Base-by-base conservation (phyloP, 495 filamentous ascomycete genomes). In the Penicillium antarcticum region DNA sequence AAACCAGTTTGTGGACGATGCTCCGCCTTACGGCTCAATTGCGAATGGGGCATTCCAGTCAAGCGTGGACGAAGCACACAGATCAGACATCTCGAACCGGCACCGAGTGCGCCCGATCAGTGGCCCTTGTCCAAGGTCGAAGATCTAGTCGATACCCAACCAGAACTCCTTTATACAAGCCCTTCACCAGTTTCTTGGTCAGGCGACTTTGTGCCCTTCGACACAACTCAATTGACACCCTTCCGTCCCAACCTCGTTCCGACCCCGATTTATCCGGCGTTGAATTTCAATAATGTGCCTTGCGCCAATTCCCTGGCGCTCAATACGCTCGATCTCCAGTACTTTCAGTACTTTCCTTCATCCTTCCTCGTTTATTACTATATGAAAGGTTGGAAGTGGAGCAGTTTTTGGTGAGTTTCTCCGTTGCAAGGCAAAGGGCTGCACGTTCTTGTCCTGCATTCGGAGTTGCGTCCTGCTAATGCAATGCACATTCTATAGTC, bases 1-100 rank as follows among this genome's bases (percentile, higher is more conserved):
- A 74, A 68, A 37, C 79, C 79, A 2, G 49, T 76, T 5, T 81
- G 79, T 54, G 62, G 63, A 21, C 73, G 75, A 31, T 81, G 79
- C 52, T 34, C 45, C 34, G 60, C 66, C 9, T 42, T 70, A 31
- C 64, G 55, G 11, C 61, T 72, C 12, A 52, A 51, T 31, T 70
- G 67, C 21, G 71, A 76, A 53, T 74, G 71, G 71, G 71, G 68
- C 9, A 50, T 66, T 19, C 61, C 65, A 5, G 61, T 71, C 23
- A 67, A 66, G 48, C 63, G 63, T 41, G 65, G 56, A 40, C 62
- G 63, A 21, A 56, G 60, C 37, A 48, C 47, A 1, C 63, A 64
- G 42, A 57, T 68, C 32, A 65, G 68, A 42, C 57, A 65, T 49
- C 61, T 70, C 2, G 63, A 71, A 43, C 68, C 67, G 2, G 65